These are phyloP conservation scores for Cicer arietinum DNA, from an alignment of 306 rosid genomes.

Conservation along the genomic window DNA sequence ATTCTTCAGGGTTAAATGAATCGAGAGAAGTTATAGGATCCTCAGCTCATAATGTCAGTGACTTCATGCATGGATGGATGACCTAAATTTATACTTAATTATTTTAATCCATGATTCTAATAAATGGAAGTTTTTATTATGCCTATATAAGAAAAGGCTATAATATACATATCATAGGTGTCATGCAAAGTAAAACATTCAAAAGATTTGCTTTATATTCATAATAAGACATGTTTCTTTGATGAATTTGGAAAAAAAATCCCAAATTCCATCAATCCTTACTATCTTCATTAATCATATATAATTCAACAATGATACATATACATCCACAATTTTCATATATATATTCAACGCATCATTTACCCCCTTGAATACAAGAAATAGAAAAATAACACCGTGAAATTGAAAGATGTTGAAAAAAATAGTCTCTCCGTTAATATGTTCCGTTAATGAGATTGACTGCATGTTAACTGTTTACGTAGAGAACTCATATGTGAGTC, in stretches of 20 bases:
- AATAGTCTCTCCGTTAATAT: too few species aligned
- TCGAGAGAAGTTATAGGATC: slow-evolving; percentile 49
- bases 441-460: too few species aligned
- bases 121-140: slow-evolving; percentile 27
- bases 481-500: too few species aligned
- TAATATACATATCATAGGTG: slow-evolving; percentile 19
- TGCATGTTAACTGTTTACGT: too few species aligned
- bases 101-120: slow-evolving; percentile 9
- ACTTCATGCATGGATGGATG: slow-evolving; percentile 58
- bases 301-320: too few species aligned
- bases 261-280: background rate
- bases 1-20: slow-evolving; percentile 45
- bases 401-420: too few species aligned
- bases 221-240: slow-evolving; percentile 40
- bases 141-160: slow-evolving; percentile 43
- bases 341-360: too few species aligned
- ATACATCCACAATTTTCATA: too few species aligned
- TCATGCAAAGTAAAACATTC: slow-evolving; percentile 22
- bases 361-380: too few species aligned
- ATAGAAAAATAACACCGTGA: too few species aligned
- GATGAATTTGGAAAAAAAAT: slow-evolving; percentile 13
- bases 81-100: slow-evolving; percentile 30
- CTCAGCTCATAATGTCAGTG: slow-evolving; percentile 42
- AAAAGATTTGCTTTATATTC: slow-evolving; percentile 25
- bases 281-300: background rate